These are phyloP conservation scores for Microbotryum silenes-acaulis DNA, from an alignment of 1,284 basidiomycete genomes.

Conservation along the genomic window DNA sequence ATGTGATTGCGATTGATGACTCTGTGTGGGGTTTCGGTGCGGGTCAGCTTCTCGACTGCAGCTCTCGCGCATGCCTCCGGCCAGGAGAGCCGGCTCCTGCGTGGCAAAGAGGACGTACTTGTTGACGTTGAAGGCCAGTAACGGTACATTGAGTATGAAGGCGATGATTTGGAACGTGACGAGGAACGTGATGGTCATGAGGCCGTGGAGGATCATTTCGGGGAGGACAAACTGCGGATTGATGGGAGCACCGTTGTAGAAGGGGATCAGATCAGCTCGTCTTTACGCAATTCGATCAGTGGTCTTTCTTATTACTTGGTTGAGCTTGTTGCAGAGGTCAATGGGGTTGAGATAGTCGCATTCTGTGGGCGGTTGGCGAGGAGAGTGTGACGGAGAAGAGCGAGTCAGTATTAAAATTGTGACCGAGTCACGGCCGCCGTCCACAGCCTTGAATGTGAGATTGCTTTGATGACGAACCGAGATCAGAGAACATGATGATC, in stretches of 20 bases:
- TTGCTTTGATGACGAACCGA: conserved; percentile 45
- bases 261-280: not conserved
- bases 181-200: conserved; percentile 74
- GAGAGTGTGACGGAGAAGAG: not conserved
- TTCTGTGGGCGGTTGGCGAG: conserved; percentile 29
- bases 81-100: not conserved
- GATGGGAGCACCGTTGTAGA: not conserved
- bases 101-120: conserved; percentile 55
- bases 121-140: conserved; percentile 86
- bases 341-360: conserved; percentile 96
- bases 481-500: conserved; percentile 99
- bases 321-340: conserved; percentile 99
- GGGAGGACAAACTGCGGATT: conserved; percentile 80
- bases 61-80: not conserved
- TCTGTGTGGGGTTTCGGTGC: conserved; percentile 45
- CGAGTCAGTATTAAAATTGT: no score
- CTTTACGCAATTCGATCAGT: conserved; percentile 11
- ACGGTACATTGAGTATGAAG: conserved; percentile 81
- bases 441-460: not conserved
- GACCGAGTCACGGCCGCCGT: no score
- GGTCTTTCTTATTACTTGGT: conserved; percentile 57
- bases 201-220: conserved; percentile 90
- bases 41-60: not conserved
- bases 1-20: conserved; percentile 91
- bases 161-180: conserved; percentile 92